These are phyloP conservation scores for Colletotrichum ledebouriae DNA, from an alignment of 2,329 filamentous ascomycete species.

Conservation along the genomic window DNA sequence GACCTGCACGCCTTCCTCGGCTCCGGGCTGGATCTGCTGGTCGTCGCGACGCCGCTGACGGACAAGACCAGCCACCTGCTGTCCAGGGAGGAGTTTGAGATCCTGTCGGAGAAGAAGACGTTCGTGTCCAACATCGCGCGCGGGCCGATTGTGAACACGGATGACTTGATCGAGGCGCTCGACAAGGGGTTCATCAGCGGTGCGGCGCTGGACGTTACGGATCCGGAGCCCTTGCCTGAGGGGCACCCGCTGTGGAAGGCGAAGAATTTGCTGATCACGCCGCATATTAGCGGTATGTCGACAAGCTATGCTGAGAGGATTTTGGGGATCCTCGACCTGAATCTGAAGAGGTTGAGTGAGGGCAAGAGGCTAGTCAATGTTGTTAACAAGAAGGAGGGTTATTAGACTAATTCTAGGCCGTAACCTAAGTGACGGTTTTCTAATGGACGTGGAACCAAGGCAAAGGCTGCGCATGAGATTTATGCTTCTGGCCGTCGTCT, in stretches of 20 bases:
- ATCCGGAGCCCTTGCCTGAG: conserved; percentile 80
- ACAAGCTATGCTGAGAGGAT: conserved; percentile 56
- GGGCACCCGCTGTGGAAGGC: conserved; percentile 78
- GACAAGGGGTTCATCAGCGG: conserved; percentile 71
- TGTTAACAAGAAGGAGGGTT: conserved; percentile 52
- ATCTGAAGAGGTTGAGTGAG: conserved; percentile 55
- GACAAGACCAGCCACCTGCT: conserved; percentile 64
- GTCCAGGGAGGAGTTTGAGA: conserved; percentile 61
- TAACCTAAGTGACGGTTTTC: not conserved
- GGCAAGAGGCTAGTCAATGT: conserved; percentile 56
- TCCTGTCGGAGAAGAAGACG: conserved; percentile 61
- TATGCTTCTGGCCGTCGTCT: no score
- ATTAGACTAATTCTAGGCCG: not conserved
- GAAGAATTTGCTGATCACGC: conserved; percentile 75
- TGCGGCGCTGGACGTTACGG: conserved; percentile 83
- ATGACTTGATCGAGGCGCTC: conserved; percentile 74
- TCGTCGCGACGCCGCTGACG: conserved; percentile 66
- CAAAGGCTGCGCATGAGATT: no score
- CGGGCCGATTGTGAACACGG: conserved; percentile 63
- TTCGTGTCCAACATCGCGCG: conserved; percentile 81
- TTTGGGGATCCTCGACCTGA: conserved; percentile 58
- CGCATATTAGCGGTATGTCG: conserved; percentile 62
- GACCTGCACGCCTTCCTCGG: conserved; percentile 65
- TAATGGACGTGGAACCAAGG: not conserved
- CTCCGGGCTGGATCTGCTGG: conserved; percentile 65